Conservation (phyloP, 306 rosid genomes). For the Trichosanthes truncata region DNA sequence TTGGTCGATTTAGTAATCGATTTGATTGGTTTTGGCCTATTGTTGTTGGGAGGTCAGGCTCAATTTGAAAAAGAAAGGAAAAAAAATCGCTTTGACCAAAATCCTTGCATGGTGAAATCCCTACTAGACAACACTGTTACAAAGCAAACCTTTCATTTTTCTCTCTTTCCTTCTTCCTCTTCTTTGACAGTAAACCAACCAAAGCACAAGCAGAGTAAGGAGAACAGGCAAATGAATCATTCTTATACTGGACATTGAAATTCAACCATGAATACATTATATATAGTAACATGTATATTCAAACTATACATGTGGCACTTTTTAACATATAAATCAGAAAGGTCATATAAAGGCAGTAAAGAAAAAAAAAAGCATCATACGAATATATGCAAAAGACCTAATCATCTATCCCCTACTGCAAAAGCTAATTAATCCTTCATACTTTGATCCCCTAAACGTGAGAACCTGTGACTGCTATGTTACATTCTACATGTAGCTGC, state of each 20-base stretch:
- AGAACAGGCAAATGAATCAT: not conserved
- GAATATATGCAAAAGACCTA: conserved; percentile 10
- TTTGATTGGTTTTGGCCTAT: too few relatives aligned
- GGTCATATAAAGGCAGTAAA: conserved; percentile 1
- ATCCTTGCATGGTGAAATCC: not conserved
- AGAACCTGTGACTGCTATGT: conserved; percentile 3
- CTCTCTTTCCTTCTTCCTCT: too few relatives aligned
- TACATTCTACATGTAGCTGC: conserved; percentile 14
- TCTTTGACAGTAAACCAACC: not conserved
- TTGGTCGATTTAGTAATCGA: too few relatives aligned
- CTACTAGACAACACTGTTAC: not conserved
- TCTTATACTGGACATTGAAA: not conserved
- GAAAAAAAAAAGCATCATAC: not conserved
- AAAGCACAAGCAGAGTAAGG: not conserved
- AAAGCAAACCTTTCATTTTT: not conserved
- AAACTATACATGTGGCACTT: conserved; percentile 11
- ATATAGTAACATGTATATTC: not conserved
- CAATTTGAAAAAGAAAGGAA: too few relatives aligned
- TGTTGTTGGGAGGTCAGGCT: too few relatives aligned
- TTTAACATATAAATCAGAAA: conserved; percentile 8
- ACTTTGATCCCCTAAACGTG: conserved; percentile 5
- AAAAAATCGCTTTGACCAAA: too few relatives aligned
- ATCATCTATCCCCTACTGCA: conserved; percentile 3
- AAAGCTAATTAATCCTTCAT: not conserved
- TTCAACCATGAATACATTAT: conserved; percentile 7